Evolutionary conservation across 768 basidiomycete genomes (phyloP).

Genomic region (Pleurotus sapidus): DNA sequence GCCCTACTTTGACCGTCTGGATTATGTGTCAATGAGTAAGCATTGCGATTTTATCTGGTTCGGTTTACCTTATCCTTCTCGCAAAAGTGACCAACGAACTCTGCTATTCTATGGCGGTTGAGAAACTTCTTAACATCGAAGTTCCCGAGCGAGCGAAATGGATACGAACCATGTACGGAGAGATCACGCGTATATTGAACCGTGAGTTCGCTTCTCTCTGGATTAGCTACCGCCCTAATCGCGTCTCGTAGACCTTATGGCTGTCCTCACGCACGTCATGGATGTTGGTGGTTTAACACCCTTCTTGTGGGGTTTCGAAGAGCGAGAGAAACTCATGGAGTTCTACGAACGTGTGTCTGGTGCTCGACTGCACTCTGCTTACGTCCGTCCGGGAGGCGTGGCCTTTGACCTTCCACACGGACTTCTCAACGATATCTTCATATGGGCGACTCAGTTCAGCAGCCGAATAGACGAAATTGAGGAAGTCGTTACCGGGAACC

Average conservation of each 20-base stretch:
- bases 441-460: slow-evolving; percentile 94
- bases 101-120: slow-evolving; percentile 95
- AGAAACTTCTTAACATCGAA: slow-evolving; percentile 96
- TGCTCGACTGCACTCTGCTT: slow-evolving; percentile 96
- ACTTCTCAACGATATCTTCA: slow-evolving; percentile 97
- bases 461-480: slow-evolving; percentile 95
- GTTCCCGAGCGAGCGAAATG: slow-evolving; percentile 97
- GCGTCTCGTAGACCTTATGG: slow-evolving; percentile 78
- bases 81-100: slow-evolving; percentile 94
- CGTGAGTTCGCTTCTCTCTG: slow-evolving; percentile 45
- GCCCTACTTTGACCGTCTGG: slow-evolving; percentile 97
- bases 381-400: slow-evolving; percentile 95
- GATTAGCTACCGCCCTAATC: neutral
- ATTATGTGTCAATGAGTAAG: slow-evolving; percentile 99
- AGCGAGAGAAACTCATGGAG: slow-evolving; percentile 99
- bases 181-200: slow-evolving; percentile 94
- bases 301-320: slow-evolving; percentile 99
- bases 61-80: neutral
- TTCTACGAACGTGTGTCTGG: slow-evolving; percentile 99
- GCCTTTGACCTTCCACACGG: slow-evolving; percentile 98
- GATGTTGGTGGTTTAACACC: slow-evolving; percentile 98
- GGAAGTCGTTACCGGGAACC: slow-evolving; percentile 95
- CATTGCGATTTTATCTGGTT: slow-evolving; percentile 9
- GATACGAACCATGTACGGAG: slow-evolving; percentile 96
- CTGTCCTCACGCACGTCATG: slow-evolving; percentile 92